Evolutionary conservation across 2,329 filamentous ascomycete species (phyloP), one percentile per base, ranked within the genome.

Genomic region (Sclerotinia subarctica): DNA sequence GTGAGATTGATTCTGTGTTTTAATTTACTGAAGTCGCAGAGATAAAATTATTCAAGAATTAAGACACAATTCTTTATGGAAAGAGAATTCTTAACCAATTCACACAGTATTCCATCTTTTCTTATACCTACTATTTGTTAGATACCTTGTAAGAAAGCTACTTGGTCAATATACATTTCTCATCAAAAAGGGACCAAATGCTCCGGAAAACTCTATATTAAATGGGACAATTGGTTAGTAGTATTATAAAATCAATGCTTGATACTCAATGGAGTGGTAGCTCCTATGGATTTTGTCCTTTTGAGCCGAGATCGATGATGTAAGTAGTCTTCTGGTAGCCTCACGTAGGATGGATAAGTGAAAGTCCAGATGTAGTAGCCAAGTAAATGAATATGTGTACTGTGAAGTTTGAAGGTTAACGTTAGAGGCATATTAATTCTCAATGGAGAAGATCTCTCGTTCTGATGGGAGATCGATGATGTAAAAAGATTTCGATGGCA

Each of bases 61-160:
- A 13, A 53, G 24, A 24, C 21, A 56, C 11, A 13, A 24, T 57
- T 57, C 38, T 53, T 11, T 67, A 62, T 53, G 70, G 72, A 71
- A 74, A 72, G 24, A 73, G 57, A 57, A 75, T 73, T 49, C 71
- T 70, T 35, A 74, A 54, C 72, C 72, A 74, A 68, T 71, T 72
- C 19, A 72, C 69, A 54, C 71, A 74, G 69, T 68, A 75, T 69
- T 74, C 71, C 72, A 72, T 74, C 13, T 44, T 64, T 51, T 54
- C 44, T 59, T 59, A 57, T 63, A 58, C n/a, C 13, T 26, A 38
- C 32, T 26, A 19, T 32, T 13, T n/a, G 19, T 29, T 5, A 52
- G 6, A 35, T 35, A 59, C 19, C 42, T n/a, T 49, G n/a, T 35
- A 21, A 38, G 8, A n/a, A 35, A 59, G 26, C 64, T 38, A 21